phyloP scores from a whole-genome alignment of 768 basidiomycete species.

The Rhizopogon roseolus region DNA sequence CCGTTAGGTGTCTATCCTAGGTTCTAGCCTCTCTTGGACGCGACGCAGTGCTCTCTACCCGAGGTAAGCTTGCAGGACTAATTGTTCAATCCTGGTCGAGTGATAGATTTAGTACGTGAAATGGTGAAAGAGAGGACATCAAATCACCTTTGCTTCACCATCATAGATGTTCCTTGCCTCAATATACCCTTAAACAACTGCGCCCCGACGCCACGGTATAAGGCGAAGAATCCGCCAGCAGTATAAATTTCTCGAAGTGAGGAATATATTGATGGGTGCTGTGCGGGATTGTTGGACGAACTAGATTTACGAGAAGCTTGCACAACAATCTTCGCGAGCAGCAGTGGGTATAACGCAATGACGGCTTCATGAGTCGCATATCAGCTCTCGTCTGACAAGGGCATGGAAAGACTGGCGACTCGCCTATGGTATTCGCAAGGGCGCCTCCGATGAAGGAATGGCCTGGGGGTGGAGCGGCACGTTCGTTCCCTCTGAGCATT shows the following conservation, averaged over 20 bases:
- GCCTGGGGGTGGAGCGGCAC: conserved; percentile 30
- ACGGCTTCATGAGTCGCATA: conserved; percentile 27
- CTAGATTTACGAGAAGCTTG: conserved; percentile 31
- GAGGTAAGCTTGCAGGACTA: conserved; percentile 11
- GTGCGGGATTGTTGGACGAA: conserved; percentile 9
- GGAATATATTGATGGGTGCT: conserved; percentile 3
- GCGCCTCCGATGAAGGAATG: conserved; percentile 57
- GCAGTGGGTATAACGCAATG: conserved; percentile 49
- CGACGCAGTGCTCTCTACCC: conserved; percentile 4
- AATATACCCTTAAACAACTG: conserved; percentile 52
- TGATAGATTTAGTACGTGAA: background rate
- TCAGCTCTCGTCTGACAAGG: background rate
- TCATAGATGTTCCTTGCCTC: conserved; percentile 52
- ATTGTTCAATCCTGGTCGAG: conserved; percentile 11
- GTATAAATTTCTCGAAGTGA: conserved; percentile 12
- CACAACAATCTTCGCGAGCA: conserved; percentile 54
- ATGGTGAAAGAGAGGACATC: background rate
- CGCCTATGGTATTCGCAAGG: conserved; percentile 45
- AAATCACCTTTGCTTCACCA: conserved; percentile 49
- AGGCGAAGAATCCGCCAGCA: conserved; percentile 27
- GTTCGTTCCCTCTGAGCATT: conserved; percentile 18
- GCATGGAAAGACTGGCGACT: background rate
- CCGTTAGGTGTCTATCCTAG: background rate
- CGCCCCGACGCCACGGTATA: conserved; percentile 51
- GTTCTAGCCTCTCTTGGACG: background rate